Percentiles rank a stretch among this genome's conserved stretches.
Evolutionary conservation across 305 asterid species (phyloP).

Genomic region (Solanum hybrid): DNA sequence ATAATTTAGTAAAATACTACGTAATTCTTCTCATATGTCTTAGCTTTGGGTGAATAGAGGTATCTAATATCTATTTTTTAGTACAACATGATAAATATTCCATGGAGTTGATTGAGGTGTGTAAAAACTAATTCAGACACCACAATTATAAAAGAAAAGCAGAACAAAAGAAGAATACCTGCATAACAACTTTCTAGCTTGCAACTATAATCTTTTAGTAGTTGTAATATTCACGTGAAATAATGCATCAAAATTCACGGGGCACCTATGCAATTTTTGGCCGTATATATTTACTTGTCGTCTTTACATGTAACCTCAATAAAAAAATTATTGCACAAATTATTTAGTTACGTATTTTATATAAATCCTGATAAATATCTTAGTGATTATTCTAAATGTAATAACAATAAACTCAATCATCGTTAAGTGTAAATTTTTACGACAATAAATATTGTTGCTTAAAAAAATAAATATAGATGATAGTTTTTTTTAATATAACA

Average conservation of each 20-base stretch:
- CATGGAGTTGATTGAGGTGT: rapidly evolving
- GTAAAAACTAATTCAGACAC: rapidly evolving
- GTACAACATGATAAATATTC: no score
- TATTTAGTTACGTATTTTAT: not conserved
- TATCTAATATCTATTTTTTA: no score
- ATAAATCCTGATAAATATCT: no score
- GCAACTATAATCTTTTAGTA: not conserved
- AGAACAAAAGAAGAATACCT: not conserved
- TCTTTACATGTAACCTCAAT: not conserved
- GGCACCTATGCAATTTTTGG: not conserved
- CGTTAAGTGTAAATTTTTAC: no score
- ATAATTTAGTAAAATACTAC: no score
- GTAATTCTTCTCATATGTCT: no score
- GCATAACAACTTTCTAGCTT: not conserved
- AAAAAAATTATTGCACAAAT: not conserved
- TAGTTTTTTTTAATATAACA: not conserved
- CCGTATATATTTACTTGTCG: not conserved
- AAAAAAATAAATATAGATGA: no score
- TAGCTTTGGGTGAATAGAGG: rapidly evolving
- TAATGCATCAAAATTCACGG: not conserved
- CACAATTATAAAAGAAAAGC: rapidly evolving
- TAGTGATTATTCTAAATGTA: no score
- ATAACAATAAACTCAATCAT: no score
- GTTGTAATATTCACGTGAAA: not conserved
- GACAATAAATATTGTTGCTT: not conserved